Percentiles rank a stretch among this genome's conserved stretches.
Conservation (phyloP, 345 rosid genomes). For the Brassica carinata region DNA sequence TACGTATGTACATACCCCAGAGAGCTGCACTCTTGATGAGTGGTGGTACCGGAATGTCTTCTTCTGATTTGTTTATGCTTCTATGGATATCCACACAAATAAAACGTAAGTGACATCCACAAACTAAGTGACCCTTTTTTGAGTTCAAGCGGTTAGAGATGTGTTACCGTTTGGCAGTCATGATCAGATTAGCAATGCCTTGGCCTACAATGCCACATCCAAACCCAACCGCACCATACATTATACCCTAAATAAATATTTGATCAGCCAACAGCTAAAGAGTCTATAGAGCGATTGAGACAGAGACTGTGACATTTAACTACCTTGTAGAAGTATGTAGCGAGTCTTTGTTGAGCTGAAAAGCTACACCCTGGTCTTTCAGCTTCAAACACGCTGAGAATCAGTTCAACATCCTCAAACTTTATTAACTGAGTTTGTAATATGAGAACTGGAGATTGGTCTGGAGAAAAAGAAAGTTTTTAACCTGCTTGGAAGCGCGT, state of each 20-base stretch:
- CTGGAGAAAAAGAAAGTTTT: background rate
- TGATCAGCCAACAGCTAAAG: background rate
- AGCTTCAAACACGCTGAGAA: slow-evolving; percentile 78
- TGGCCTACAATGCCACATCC: slow-evolving; percentile 92
- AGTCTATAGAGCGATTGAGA: background rate
- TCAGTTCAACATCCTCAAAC: slow-evolving; percentile 23
- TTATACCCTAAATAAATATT: slow-evolving; percentile 47
- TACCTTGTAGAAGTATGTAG: slow-evolving; percentile 64
- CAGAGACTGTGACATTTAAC: background rate
- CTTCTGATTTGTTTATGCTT: slow-evolving; percentile 77
- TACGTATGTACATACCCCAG: slow-evolving; percentile 60
- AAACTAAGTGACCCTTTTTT: background rate
- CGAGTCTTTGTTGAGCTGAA: slow-evolving; percentile 67
- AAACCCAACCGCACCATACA: slow-evolving; percentile 90
- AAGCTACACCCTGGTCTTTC: slow-evolving; percentile 81
- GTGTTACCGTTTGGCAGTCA: slow-evolving; percentile 86
- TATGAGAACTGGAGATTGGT: background rate
- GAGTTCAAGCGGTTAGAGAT: background rate
- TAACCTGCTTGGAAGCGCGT: slow-evolving; percentile 94
- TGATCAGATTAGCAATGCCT: slow-evolving; percentile 88
- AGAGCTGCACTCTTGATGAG: slow-evolving; percentile 89
- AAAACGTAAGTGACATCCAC: slow-evolving; percentile 18
- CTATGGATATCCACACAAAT: slow-evolving; percentile 32
- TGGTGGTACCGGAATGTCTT: slow-evolving; percentile 88
- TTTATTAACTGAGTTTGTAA: background rate